Evolutionary conservation across 768 basidiomycete genomes (phyloP), one percentile per base, ranked within the genome.

Genomic region (Suillus sp.): DNA sequence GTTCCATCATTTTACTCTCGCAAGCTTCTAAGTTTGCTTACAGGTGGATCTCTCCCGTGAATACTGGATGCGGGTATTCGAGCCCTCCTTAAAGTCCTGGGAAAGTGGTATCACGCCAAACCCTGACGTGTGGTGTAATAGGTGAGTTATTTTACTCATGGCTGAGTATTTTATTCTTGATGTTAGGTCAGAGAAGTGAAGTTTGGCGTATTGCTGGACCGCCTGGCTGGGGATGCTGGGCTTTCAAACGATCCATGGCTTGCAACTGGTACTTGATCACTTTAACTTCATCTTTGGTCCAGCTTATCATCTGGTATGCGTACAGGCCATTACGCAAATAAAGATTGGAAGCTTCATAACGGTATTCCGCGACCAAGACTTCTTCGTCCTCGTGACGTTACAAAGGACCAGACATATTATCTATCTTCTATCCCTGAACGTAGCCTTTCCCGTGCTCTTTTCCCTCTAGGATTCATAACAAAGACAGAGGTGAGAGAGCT

Each of bases 371-470:
- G 86, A 18, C 85, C 87, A 1, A 79, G 80, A 69, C 82, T 89
- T 32, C 74, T 81, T n/a, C 82, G 84, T 53, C 77, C 83, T 25
- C 54, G 64, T 51, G 93, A 96, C 71, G 66, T 66, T 57, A 74
- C 72, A 3, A 99, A 98, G 74, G 96, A 98, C 75, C 96, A 99
- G 75, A 89, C 94, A 0, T 97, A 95, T 69, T 99, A 94, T 72
- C 81, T 96, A 4, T 89, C 93, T 3, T 87, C 90, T 2, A 86
- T 96, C 48, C 77, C 88, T 1, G 90, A 94, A 74, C 61, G 67
- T 0, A 81, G 87, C 60, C 82, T 96, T 16, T 73, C 79, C 5
- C 81, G 84, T n/a, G 84, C 93, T 0, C 71, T 96, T 2, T 95
- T 97, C 65, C 96, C 95, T 1, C 78, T 98, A 7, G 89, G 84